Percentiles rank a stretch among this genome's conserved stretches.
Evolutionary conservation across 306 rosid genomes (phyloP).

Genomic region (Prinsepia uniflora): DNA sequence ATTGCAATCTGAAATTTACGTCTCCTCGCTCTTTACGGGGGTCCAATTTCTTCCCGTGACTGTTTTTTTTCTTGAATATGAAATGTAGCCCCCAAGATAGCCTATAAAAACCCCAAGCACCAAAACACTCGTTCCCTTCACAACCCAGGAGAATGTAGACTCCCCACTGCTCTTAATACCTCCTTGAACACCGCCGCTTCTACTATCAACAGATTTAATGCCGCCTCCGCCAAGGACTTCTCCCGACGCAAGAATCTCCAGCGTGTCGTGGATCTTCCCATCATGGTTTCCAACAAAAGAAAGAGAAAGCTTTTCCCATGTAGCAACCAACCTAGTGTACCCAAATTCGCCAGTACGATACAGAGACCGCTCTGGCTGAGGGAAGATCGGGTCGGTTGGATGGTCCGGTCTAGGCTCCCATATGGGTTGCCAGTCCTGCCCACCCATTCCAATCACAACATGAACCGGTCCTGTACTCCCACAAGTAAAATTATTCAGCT

Average conservation of each 20-base stretch:
- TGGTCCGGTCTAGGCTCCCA: constrained; percentile 77
- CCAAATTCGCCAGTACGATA: constrained; percentile 92
- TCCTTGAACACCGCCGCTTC: constrained; percentile 17
- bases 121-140: constrained; percentile 61
- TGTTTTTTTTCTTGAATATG: constrained; percentile 48
- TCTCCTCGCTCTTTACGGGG: constrained; percentile 56
- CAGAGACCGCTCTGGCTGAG: constrained; percentile 66
- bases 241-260: constrained; percentile 66
- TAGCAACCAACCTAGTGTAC: constrained; percentile 73
- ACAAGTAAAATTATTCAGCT: constrained; percentile 70
- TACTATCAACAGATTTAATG: not conserved
- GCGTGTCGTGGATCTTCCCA: constrained; percentile 62
- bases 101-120: constrained; percentile 75
- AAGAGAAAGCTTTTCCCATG: constrained; percentile 56
- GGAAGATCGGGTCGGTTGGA: constrained; percentile 60
- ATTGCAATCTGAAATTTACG: not conserved
- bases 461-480: constrained; percentile 61
- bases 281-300: constrained; percentile 77
- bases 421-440: constrained; percentile 84
- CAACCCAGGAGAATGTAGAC: constrained; percentile 46
- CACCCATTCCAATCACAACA: constrained; percentile 85
- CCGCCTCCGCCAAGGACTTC: constrained; percentile 29
- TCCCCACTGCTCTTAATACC: constrained; percentile 20
- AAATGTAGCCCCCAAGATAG: constrained; percentile 58
- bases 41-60: constrained; percentile 45